phyloP scores from a whole-genome alignment of 2,329 filamentous ascomycete species.

The Cladosporium sp. region DNA sequence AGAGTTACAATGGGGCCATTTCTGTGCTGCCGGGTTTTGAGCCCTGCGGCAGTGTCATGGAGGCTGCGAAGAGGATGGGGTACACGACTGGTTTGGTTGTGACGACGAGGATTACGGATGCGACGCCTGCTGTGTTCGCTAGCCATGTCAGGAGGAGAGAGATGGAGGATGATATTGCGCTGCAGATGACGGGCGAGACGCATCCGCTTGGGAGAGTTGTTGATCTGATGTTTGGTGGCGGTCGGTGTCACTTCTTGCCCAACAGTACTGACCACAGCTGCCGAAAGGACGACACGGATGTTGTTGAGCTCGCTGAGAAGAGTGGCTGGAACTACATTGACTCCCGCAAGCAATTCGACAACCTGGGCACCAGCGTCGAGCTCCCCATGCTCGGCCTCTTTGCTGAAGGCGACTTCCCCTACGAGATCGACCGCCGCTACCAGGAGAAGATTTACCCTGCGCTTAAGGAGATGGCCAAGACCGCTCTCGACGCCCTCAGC shows the following conservation, averaged over 20 bases:
- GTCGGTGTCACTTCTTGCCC: conserved; percentile 85
- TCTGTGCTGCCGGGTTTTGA: conserved; percentile 76
- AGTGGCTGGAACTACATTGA: conserved; percentile 71
- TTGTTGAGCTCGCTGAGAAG: conserved; percentile 66
- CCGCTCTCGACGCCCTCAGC: conserved; percentile 71
- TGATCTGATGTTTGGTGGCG: conserved; percentile 88
- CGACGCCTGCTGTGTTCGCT: conserved; percentile 91
- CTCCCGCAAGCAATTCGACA: conserved; percentile 63
- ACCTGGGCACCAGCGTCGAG: conserved; percentile 62
- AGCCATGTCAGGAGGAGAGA: conserved; percentile 73
- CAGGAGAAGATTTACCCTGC: conserved; percentile 78
- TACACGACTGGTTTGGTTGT: conserved; percentile 92
- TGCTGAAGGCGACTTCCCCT: conserved; percentile 76
- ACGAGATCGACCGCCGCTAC: conserved; percentile 81
- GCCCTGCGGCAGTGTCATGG: conserved; percentile 86
- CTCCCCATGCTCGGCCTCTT: conserved; percentile 83
- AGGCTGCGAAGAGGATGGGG: conserved; percentile 85
- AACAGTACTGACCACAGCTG: conserved; percentile 79
- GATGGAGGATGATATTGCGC: conserved; percentile 84
- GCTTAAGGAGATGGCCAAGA: conserved; percentile 82
- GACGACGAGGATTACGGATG: conserved; percentile 90
- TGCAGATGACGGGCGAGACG: conserved; percentile 77
- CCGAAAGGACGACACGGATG: conserved; percentile 68
- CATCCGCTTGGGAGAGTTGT: conserved; percentile 81
- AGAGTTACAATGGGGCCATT: conserved; percentile 97